Conservation (phyloP, 1,139 yeast genomes). For the Sporopachydermia cereana region DNA sequence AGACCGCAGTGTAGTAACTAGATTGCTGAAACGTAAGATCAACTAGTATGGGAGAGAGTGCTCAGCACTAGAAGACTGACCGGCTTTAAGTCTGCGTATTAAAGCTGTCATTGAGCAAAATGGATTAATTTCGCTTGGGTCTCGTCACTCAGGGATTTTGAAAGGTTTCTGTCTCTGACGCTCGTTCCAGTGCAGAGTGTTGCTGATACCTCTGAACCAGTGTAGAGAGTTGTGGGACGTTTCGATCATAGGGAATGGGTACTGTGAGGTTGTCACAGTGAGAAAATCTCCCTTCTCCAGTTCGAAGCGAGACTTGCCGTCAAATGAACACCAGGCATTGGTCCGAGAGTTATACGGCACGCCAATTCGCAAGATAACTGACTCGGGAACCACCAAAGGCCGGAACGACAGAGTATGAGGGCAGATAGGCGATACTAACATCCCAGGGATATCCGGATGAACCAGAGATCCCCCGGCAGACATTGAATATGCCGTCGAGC, state of each 20-base stretch:
- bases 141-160: slow-evolving; percentile 5
- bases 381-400: slow-evolving; percentile 68
- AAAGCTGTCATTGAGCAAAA: too few relatives aligned
- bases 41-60: too few relatives aligned
- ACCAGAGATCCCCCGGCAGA: slow-evolving; percentile 84
- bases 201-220: slow-evolving; percentile 39
- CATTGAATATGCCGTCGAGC: slow-evolving; percentile 82
- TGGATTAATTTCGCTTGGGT: too few relatives aligned
- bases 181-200: slow-evolving; percentile 45
- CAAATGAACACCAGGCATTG: slow-evolving; percentile 74
- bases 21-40: too few relatives aligned
- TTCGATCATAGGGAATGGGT: slow-evolving; percentile 66
- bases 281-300: slow-evolving; percentile 58
- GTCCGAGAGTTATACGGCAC: slow-evolving; percentile 56
- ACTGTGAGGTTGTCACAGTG: slow-evolving; percentile 58
- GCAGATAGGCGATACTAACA: slow-evolving; percentile 72
- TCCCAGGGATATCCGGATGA: slow-evolving; percentile 77
- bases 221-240: slow-evolving; percentile 28
- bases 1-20: too few relatives aligned
- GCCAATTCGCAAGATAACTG: slow-evolving; percentile 53
- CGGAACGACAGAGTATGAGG: slow-evolving; percentile 77
- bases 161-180: slow-evolving; percentile 32
- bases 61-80: too few relatives aligned
- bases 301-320: slow-evolving; percentile 66
- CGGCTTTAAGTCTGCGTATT: too few relatives aligned